Conservation (phyloP, 2,329 filamentous ascomycete species). For the Nemania diffusa region DNA sequence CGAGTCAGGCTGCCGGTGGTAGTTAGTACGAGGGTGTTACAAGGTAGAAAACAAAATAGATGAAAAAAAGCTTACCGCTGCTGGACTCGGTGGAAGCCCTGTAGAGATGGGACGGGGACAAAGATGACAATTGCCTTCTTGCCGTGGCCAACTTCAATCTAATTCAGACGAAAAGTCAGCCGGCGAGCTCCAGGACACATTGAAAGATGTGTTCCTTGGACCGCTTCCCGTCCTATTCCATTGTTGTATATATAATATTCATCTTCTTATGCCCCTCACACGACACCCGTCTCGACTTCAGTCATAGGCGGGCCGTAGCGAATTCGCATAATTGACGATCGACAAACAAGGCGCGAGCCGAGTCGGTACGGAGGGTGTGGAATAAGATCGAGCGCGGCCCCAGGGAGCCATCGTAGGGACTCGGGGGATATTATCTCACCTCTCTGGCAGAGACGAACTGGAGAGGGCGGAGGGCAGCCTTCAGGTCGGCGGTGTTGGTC, state of each 20-base stretch:
- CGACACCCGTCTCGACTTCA: constrained; percentile 35
- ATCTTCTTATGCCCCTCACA: constrained; percentile 39
- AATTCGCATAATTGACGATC: constrained; percentile 38
- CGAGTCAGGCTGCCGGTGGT: constrained; percentile 84
- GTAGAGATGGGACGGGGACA: constrained; percentile 98
- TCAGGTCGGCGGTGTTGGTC: constrained; percentile 98
- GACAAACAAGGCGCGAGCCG: constrained; percentile 26
- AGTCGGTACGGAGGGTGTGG: constrained; percentile 34
- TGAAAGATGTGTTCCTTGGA: constrained; percentile 67
- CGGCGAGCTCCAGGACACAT: constrained; percentile 76
- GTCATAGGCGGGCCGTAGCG: constrained; percentile 39
- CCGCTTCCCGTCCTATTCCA: constrained; percentile 81
- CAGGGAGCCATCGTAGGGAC: constrained; percentile 32
- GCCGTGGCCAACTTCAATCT: constrained; percentile 99
- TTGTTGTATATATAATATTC: constrained; percentile 48
- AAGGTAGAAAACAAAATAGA: not conserved
- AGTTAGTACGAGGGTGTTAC: constrained; percentile 40
- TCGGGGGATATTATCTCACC: constrained; percentile 68
- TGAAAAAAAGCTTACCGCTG: constrained; percentile 82
- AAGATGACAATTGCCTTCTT: constrained; percentile 99
- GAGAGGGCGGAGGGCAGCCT: constrained; percentile 93
- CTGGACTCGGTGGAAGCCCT: constrained; percentile 99
- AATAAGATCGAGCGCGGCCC: constrained; percentile 46
- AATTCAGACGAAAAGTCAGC: constrained; percentile 75
- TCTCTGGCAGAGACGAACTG: constrained; percentile 99